Evolutionary conservation across 352 stramenopile genomes (phyloP).

Genomic region (Pythium folliculosum): DNA sequence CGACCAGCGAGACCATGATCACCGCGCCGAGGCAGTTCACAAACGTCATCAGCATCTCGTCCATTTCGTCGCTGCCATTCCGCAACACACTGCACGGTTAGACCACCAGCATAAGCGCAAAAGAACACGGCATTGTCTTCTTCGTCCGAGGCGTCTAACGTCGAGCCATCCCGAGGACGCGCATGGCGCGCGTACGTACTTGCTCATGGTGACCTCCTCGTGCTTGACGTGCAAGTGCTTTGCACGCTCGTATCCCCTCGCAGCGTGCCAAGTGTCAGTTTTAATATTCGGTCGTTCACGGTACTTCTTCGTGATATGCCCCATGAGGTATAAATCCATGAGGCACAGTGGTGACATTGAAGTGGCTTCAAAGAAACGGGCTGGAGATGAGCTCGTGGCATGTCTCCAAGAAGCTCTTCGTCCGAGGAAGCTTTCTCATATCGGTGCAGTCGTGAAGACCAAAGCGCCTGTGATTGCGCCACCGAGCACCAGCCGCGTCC

Average conservation of each 20-base stretch:
- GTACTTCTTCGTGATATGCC: constrained; percentile 6
- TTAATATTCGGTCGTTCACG: constrained; percentile 20
- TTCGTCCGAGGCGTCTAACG: no score
- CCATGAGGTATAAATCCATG: constrained; percentile 10
- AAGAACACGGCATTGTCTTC: neutral
- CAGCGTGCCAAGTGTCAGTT: constrained; percentile 25
- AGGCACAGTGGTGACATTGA: constrained; percentile 16
- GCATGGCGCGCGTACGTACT: constrained; percentile 23
- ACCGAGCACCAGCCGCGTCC: no score
- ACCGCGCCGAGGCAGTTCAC: constrained; percentile 86
- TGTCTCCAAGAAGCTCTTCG: constrained; percentile 11
- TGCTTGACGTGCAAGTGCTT: constrained; percentile 16
- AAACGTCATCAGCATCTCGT: constrained; percentile 85
- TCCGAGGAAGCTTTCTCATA: no score
- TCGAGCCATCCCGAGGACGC: neutral
- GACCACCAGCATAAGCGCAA: constrained; percentile 8
- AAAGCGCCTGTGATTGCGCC: no score
- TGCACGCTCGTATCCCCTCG: constrained; percentile 19
- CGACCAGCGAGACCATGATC: constrained; percentile 88
- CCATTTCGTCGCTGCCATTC: constrained; percentile 80
- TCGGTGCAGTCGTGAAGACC: no score
- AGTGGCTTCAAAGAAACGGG: constrained; percentile 34
- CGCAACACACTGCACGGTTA: constrained; percentile 3
- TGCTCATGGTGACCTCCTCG: constrained; percentile 31
- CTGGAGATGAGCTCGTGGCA: constrained; percentile 2